phyloP scores from a whole-genome alignment of 176 grass and related monocot genomes.

The Triticum monococcum region DNA sequence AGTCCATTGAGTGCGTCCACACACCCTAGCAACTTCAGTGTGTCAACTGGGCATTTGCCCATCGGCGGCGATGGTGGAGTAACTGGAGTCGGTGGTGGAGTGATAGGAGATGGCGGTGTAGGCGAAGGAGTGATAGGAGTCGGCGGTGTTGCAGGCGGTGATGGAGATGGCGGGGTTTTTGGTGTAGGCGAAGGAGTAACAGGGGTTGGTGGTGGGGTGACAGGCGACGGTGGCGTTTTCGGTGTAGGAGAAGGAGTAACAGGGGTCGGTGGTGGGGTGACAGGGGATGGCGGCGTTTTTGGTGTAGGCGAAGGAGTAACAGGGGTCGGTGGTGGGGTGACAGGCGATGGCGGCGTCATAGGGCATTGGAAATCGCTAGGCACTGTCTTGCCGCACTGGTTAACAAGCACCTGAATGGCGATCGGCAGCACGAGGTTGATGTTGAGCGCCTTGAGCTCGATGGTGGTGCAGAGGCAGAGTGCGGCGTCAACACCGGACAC shows the following conservation, averaged over 20 bases:
- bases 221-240: too few species aligned
- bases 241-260: too few species aligned
- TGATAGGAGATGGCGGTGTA: too few species aligned
- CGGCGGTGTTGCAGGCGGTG: neutral
- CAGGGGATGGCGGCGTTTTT: too few species aligned
- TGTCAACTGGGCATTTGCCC: conserved; percentile 67
- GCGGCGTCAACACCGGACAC: conserved; percentile 68
- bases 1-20: conserved; percentile 63
- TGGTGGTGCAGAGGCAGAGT: conserved; percentile 78
- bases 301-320: too few species aligned
- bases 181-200: too few species aligned
- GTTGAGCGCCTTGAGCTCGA: conserved; percentile 58
- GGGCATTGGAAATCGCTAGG: conserved; percentile 64
- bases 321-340: too few species aligned
- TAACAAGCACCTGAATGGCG: conserved; percentile 68
- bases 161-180: neutral
- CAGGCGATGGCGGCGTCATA: neutral
- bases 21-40: conserved; percentile 66
- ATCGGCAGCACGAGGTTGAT: conserved; percentile 57
- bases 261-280: too few species aligned
- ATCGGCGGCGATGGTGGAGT: neutral
- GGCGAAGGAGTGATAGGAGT: too few species aligned
- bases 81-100: too few species aligned
- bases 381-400: conserved; percentile 69
- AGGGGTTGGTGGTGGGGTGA: too few species aligned